phyloP scores from a whole-genome alignment of 345 rosid genomes.

The Melastoma malabathricum region DNA sequence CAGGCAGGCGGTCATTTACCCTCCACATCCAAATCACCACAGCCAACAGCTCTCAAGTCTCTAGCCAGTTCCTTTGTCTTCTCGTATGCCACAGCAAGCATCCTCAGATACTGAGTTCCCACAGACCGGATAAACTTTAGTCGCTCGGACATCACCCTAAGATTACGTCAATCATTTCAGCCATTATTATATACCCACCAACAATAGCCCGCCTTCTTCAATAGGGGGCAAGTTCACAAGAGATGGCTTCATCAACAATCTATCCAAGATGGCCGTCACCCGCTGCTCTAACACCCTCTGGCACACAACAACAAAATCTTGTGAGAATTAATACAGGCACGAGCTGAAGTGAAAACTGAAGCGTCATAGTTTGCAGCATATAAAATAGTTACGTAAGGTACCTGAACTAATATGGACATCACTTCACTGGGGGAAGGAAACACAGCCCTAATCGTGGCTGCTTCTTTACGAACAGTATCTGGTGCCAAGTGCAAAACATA shows the following conservation, averaged over 20 bases:
- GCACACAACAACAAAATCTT: slow-evolving; percentile 12
- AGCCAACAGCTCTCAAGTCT: slow-evolving; percentile 86
- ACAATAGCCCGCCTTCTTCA: slow-evolving; percentile 57
- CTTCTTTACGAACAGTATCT: slow-evolving; percentile 98
- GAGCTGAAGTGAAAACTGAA: too few relatives aligned
- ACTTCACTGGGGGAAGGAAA: slow-evolving; percentile 98
- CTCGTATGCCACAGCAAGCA: slow-evolving; percentile 94
- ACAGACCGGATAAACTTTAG: too few relatives aligned
- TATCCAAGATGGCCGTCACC: slow-evolving; percentile 84
- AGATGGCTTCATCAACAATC: slow-evolving; percentile 82
- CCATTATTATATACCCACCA: slow-evolving; percentile 16
- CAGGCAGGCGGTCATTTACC: slow-evolving; percentile 24
- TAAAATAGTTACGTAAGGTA: slow-evolving; percentile 11
- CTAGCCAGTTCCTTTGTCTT: slow-evolving; percentile 96
- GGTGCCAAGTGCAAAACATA: slow-evolving; percentile 16
- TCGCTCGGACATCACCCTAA: background rate
- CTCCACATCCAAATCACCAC: slow-evolving; percentile 96
- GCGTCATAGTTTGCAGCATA: too few relatives aligned
- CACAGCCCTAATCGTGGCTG: slow-evolving; percentile 93
- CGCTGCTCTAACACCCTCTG: slow-evolving; percentile 99
- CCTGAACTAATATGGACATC: slow-evolving; percentile 98
- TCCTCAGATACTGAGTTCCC: slow-evolving; percentile 64
- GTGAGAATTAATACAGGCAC: background rate
- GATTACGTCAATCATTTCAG: background rate
- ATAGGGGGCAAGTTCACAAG: slow-evolving; percentile 71